A percentile compares a stretch with the other conserved stretches of the same genome.
phyloP scores from a whole-genome alignment of 495 filamentous ascomycete genomes.

The Trichocladium uniseriatum region DNA sequence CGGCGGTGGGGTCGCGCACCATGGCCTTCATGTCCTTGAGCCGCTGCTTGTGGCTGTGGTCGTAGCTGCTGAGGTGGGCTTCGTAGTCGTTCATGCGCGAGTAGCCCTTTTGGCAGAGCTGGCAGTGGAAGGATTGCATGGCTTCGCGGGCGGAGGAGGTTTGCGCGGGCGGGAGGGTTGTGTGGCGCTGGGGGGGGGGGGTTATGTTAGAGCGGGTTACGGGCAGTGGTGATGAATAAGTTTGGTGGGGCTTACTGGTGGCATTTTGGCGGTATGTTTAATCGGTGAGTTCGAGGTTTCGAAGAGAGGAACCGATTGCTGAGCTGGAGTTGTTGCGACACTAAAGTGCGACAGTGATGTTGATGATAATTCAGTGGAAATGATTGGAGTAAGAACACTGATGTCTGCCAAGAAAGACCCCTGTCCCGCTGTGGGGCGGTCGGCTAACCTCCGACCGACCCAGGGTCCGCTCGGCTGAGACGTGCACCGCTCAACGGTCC shows the following conservation, averaged over 20 bases:
- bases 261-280: slow-evolving; percentile 28
- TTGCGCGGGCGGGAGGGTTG: slow-evolving; percentile 48
- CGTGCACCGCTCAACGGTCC: not conserved
- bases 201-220: slow-evolving; percentile 1
- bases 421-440: not conserved
- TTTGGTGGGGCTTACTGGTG: slow-evolving; percentile 29
- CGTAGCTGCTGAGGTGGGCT: slow-evolving; percentile 59
- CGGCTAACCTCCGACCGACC: not conserved
- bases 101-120: slow-evolving; percentile 62
- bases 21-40: slow-evolving; percentile 61
- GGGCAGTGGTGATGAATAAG: not conserved
- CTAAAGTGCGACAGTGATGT: not conserved
- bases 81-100: slow-evolving; percentile 62
- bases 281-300: not conserved
- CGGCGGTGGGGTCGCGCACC: slow-evolving; percentile 48
- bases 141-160: slow-evolving; percentile 84
- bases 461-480: not conserved
- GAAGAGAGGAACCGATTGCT: not conserved
- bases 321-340: not conserved
- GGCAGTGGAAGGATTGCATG: slow-evolving; percentile 80
- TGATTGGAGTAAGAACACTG: not conserved
- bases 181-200: slow-evolving; percentile 30
- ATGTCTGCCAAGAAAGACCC: slow-evolving; percentile 9
- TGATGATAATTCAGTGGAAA: not conserved
- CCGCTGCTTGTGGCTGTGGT: slow-evolving; percentile 59